Evolutionary conservation across 768 basidiomycete species (phyloP).

Genomic region (Russula griseocarnosa): DNA sequence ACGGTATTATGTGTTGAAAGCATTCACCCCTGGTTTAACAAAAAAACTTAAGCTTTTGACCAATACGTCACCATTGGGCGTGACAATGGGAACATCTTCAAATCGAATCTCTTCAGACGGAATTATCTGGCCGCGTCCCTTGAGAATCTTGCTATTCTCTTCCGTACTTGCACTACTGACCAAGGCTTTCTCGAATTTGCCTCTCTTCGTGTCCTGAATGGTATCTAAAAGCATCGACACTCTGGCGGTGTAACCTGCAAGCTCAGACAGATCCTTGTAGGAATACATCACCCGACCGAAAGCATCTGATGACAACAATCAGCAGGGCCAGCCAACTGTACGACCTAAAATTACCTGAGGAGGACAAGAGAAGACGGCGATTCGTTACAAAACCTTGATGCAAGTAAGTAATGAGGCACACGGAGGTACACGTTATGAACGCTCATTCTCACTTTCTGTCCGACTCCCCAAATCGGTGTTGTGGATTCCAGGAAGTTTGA

Average conservation of each 20-base stretch:
- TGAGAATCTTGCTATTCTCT: conserved; percentile 71
- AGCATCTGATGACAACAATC: conserved; percentile 57
- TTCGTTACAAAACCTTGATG: conserved; percentile 91
- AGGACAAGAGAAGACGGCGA: conserved; percentile 79
- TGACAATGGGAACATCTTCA: conserved; percentile 90
- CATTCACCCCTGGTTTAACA: conserved; percentile 76
- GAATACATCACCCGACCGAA: conserved; percentile 96
- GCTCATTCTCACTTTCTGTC: conserved; percentile 80
- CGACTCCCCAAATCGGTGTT: conserved; percentile 73
- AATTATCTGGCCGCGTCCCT: conserved; percentile 71
- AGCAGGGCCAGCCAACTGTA: not conserved
- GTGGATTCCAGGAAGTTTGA: conserved; percentile 70
- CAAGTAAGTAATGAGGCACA: not conserved
- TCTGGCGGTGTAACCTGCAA: conserved; percentile 92
- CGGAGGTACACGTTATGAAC: not conserved
- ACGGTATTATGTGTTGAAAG: not conserved
- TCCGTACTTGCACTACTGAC: conserved; percentile 69
- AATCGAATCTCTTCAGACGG: conserved; percentile 89
- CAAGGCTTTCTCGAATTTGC: conserved; percentile 84
- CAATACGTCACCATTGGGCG: conserved; percentile 92
- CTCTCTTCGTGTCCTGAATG: conserved; percentile 79
- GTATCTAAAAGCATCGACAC: conserved; percentile 87
- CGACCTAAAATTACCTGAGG: conserved; percentile 53
- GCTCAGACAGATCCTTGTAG: conserved; percentile 93
- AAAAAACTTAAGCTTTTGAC: conserved; percentile 81